phyloP scores from a whole-genome alignment of 805 yeast species.

The Yarrowia phangngaensis region DNA sequence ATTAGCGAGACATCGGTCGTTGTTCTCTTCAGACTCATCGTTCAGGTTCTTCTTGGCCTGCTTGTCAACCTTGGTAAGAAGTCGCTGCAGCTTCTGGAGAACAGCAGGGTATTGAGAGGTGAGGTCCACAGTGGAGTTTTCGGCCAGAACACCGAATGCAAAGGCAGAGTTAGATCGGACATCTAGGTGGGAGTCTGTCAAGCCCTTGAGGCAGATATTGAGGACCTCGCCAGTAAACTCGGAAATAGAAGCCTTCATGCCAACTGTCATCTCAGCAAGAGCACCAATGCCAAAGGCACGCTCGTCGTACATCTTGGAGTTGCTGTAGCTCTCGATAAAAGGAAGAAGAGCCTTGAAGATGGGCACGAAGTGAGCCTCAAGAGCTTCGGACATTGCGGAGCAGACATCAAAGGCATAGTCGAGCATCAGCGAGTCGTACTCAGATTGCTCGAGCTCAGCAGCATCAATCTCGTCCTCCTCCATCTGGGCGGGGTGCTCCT shows the following conservation, averaged over 20 bases:
- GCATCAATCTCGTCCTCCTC: constrained; percentile 56
- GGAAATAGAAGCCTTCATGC: constrained; percentile 58
- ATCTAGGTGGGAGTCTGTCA: constrained; percentile 75
- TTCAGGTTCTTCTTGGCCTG: constrained; percentile 48
- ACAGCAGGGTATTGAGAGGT: constrained; percentile 63
- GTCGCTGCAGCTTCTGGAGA: constrained; percentile 61
- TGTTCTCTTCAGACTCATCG: constrained; percentile 72
- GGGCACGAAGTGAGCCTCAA: constrained; percentile 72
- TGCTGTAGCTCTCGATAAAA: constrained; percentile 53
- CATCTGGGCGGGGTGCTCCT: constrained; percentile 79
- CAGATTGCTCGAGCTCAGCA: constrained; percentile 47
- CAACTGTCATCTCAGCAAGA: constrained; percentile 80
- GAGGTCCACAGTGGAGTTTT: constrained; percentile 50
- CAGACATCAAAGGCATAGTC: constrained; percentile 86
- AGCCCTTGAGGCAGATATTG: constrained; percentile 61
- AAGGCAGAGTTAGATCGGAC: constrained; percentile 94
- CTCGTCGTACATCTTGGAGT: constrained; percentile 63
- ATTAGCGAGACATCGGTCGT: constrained; percentile 83
- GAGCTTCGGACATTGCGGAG: constrained; percentile 67
- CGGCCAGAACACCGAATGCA: constrained; percentile 80
- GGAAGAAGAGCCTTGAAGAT: constrained; percentile 71
- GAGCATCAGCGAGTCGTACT: constrained; percentile 62
- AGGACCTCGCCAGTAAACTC: constrained; percentile 68
- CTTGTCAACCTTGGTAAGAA: constrained; percentile 74
- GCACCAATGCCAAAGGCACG: constrained; percentile 85